Conservation (phyloP, 2,329 filamentous ascomycete species). For the Madurella fahalii region DNA sequence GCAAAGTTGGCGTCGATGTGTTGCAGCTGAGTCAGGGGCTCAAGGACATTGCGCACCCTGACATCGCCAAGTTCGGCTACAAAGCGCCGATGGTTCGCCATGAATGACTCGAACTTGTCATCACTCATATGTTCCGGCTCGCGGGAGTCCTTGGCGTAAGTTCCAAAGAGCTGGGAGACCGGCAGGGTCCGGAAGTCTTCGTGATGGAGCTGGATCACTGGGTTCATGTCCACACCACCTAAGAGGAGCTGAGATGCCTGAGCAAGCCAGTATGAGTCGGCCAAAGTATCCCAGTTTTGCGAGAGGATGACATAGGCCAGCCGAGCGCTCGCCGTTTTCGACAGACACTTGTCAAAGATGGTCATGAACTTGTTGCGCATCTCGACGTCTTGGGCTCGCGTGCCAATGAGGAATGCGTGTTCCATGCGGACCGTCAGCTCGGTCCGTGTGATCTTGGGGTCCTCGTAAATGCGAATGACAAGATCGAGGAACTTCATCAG, state of each 20-base stretch:
- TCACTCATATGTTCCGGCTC: constrained; percentile 70
- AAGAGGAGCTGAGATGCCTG: constrained; percentile 92
- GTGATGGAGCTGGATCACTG: constrained; percentile 69
- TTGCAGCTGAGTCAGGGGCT: constrained; percentile 86
- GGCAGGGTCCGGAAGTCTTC: constrained; percentile 82
- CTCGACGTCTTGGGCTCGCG: constrained; percentile 85
- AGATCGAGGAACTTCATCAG: constrained; percentile 91
- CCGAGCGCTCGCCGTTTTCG: constrained; percentile 84
- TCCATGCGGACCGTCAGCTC: constrained; percentile 97
- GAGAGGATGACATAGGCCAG: constrained; percentile 83
- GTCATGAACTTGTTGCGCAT: constrained; percentile 97
- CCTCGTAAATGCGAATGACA: constrained; percentile 96
- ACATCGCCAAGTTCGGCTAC: constrained; percentile 78
- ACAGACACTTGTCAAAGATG: constrained; percentile 92
- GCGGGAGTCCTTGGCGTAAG: constrained; percentile 65
- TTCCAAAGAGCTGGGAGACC: constrained; percentile 67
- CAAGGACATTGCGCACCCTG: constrained; percentile 81
- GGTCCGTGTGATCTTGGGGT: constrained; percentile 89
- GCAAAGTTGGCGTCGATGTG: constrained; percentile 79
- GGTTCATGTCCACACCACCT: constrained; percentile 82
- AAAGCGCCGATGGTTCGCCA: constrained; percentile 78
- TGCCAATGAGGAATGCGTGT: constrained; percentile 95
- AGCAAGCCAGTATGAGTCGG: constrained; percentile 93
- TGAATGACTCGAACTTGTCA: constrained; percentile 74
- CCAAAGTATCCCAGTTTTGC: constrained; percentile 95